Conservation (phyloP, 75 land plant species). For the Selaginella tamariscina region DNA sequence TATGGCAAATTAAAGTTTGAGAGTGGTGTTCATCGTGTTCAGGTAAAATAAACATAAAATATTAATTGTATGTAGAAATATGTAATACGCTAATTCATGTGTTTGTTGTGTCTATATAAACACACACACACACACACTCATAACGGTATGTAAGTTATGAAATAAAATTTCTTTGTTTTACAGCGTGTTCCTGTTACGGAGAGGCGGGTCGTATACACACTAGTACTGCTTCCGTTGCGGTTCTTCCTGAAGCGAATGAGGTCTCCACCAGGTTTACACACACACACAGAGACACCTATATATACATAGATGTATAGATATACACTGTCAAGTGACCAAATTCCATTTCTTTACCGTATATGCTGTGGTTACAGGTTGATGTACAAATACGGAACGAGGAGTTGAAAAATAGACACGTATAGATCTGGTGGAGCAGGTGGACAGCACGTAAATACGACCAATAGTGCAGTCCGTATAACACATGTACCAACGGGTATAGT, state of each 20-base stretch:
- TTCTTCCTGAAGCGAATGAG: constrained; percentile 98
- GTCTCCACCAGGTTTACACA: constrained; percentile 22
- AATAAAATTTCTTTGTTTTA: constrained; percentile 2
- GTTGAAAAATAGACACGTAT: constrained; percentile 74
- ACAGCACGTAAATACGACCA: constrained; percentile 86
- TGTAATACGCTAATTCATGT: too few species aligned
- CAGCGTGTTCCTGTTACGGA: constrained; percentile 96
- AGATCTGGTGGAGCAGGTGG: constrained; percentile 94
- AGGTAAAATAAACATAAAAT: constrained; percentile 37
- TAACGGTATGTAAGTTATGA: neutral
- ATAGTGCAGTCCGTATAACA: constrained; percentile 87
- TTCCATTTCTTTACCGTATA: constrained; percentile 6
- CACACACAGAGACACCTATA: too few species aligned
- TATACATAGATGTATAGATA: too few species aligned
- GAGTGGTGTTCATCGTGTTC: constrained; percentile 96
- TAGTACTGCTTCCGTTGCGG: constrained; percentile 94
- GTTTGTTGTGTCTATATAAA: neutral
- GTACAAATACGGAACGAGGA: constrained; percentile 77
- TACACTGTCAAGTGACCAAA: too few species aligned
- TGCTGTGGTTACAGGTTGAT: constrained; percentile 50
- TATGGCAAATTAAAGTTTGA: constrained; percentile 96
- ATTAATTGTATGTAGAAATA: constrained; percentile 11
- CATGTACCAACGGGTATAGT: constrained; percentile 71
- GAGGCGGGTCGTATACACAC: constrained; percentile 89
- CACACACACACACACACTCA: neutral